Base-by-base conservation (phyloP, 192 early-diverging fungal species). In the Pecoramyces ruminantium region DNA sequence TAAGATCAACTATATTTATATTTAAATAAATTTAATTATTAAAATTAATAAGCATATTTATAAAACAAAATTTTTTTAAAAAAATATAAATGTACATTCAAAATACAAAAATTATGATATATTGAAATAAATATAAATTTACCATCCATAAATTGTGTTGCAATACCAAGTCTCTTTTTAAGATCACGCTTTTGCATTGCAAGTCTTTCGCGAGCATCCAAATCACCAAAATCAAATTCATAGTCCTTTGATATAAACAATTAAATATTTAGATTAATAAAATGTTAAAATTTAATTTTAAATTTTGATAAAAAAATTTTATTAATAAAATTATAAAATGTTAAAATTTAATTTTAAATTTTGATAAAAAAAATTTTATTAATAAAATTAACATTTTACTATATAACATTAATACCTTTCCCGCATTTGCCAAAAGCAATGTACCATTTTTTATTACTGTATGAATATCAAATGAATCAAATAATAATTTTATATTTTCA, bases 131-230 rank as follows among this genome's bases (percentile, higher is more conserved):
- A n/a, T n/a, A n/a, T n/a, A n/a, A n/a, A n/a, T n/a, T n/a, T n/a
- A 88, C 93, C 92, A 85, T 94, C 94, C 89, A 96, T 90, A 82
- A 96, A 94, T 84, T 96, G 92, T 25, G 92, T 91, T 18, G 92
- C 95, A 81, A 98, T 85, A 34, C 96, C 97, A 21, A 99, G 87
- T 39, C 93, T 87, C 85, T 95, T 89, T 40, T 87, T 92, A 39
- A 99, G 88, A 83, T 94, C 92, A 80, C 93, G 92, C 81, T 93
- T 89, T 81, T 97, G 96, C 38, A 92, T 79, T 4, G 90, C 93
- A 17, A 97, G 83, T 25, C 97, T 92, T 84, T 96, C 94, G 80
- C 89, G 89, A 9, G 93, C 92, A 82, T 94, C 93, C 84, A 97
- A 84, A 28, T 92, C 92, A 30, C 86, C 86, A 79, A 94, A 83